Percentiles rank a stretch among this genome's conserved stretches.
Evolutionary conservation across 768 basidiomycete species (phyloP).

Genomic region (Boletales sp.): DNA sequence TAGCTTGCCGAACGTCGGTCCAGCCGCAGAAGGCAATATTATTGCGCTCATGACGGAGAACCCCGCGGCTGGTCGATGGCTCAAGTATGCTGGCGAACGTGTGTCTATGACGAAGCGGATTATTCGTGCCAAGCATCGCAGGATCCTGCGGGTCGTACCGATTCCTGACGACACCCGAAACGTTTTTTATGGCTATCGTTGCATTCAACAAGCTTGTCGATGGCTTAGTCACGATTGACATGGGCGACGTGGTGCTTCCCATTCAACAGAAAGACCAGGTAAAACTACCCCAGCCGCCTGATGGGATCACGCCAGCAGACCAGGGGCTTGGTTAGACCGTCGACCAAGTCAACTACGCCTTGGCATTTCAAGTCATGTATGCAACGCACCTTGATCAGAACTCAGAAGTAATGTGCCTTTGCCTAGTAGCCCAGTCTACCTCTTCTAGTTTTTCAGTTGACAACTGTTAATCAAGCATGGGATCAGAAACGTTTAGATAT

Average conservation of each 20-base stretch:
- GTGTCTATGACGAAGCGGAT: slow-evolving; percentile 16
- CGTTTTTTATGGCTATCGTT: slow-evolving; percentile 43
- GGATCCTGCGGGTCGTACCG: slow-evolving; percentile 33
- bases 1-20: slow-evolving; percentile 52
- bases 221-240: slow-evolving; percentile 33
- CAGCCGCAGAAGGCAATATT: slow-evolving; percentile 52
- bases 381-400: not conserved
- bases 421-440: too few relatives aligned
- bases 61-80: slow-evolving; percentile 49
- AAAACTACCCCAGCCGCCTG: slow-evolving; percentile 33
- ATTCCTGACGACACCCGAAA: slow-evolving; percentile 48
- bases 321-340: slow-evolving; percentile 19
- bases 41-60: slow-evolving; percentile 45
- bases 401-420: too few relatives aligned
- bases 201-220: slow-evolving; percentile 36
- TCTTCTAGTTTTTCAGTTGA: too few relatives aligned
- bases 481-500: too few relatives aligned
- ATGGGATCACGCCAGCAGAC: not conserved
- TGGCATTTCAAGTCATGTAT: slow-evolving; percentile 41
- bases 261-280: slow-evolving; percentile 42
- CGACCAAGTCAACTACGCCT: slow-evolving; percentile 32
- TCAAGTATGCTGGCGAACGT: slow-evolving; percentile 44
- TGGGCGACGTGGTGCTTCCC: slow-evolving; percentile 38
- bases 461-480: too few relatives aligned
- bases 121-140: slow-evolving; percentile 49